These are phyloP conservation scores for Endothia cerciana DNA, from an alignment of 2,329 filamentous ascomycete species.

Conservation along the genomic window DNA sequence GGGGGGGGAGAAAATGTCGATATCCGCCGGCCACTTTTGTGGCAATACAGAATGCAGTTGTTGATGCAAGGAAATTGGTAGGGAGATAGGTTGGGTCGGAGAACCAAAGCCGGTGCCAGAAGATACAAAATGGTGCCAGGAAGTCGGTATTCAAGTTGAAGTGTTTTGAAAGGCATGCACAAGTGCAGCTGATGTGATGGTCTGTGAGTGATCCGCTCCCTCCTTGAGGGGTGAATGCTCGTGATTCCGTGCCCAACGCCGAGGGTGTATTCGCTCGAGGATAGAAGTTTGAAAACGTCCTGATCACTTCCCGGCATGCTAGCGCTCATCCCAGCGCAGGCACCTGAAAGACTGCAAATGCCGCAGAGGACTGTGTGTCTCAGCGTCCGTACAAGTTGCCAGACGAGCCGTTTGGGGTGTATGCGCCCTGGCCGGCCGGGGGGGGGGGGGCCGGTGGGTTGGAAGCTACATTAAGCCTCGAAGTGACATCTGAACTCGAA, in stretches of 20 bases:
- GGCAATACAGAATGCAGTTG: not conserved
- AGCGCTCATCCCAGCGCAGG: not conserved
- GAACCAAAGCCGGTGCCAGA: constrained; percentile 25
- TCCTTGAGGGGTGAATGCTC: not conserved
- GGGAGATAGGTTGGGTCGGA: not conserved
- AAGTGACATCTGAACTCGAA: constrained; percentile 6
- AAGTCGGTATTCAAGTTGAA: constrained; percentile 14
- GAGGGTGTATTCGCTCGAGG: not conserved
- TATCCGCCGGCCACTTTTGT: not conserved
- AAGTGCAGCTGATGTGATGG: not conserved
- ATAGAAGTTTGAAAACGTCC: constrained; percentile 2
- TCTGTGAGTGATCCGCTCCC: too few species aligned
- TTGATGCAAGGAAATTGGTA: too few species aligned
- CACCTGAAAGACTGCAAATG: constrained; percentile 5
- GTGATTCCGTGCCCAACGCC: not conserved
- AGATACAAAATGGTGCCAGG: constrained; percentile 21
- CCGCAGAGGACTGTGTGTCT: too few species aligned
- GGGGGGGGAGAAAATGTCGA: not conserved
- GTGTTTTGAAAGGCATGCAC: constrained; percentile 1
- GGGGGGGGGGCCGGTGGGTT: constrained; percentile 18
- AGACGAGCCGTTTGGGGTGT: constrained; percentile 25
- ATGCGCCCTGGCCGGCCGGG: constrained; percentile 26
- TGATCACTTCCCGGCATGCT: constrained; percentile 9
- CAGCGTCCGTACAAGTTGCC: too few species aligned
- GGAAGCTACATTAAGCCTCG: not conserved